Evolutionary conservation across 2,329 filamentous ascomycete species (phyloP).

Genomic region (Cytospora mali): DNA sequence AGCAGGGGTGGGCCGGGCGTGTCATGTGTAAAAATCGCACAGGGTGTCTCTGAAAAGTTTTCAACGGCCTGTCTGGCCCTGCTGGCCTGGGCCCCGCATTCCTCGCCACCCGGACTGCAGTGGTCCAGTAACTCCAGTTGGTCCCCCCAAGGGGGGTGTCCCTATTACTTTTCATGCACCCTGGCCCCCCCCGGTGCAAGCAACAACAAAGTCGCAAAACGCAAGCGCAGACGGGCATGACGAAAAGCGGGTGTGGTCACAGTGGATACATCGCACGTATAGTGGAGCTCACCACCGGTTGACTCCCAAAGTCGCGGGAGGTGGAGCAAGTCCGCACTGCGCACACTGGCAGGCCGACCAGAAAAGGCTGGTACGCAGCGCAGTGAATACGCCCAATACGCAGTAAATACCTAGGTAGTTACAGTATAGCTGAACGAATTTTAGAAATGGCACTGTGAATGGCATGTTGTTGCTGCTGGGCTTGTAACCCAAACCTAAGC

Average conservation of each 20-base stretch:
- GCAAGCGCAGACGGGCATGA: slow-evolving; percentile 1
- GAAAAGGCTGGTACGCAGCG: too few species aligned
- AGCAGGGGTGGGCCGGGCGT: slow-evolving; percentile 20
- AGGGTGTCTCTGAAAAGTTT: slow-evolving; percentile 28
- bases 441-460: background rate
- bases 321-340: slow-evolving; percentile 22
- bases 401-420: too few species aligned
- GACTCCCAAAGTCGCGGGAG: background rate
- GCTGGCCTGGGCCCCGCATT: slow-evolving; percentile 22
- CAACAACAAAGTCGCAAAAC: slow-evolving; percentile 7
- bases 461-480: background rate
- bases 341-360: too few species aligned
- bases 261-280: background rate
- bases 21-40: slow-evolving; percentile 22
- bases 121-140: too few species aligned
- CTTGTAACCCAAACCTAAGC: background rate
- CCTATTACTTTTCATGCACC: background rate
- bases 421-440: background rate
- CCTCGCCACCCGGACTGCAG: slow-evolving; percentile 16
- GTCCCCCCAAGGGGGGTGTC: background rate
- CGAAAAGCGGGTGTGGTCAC: background rate
- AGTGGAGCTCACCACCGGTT: background rate
- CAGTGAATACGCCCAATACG: too few species aligned
- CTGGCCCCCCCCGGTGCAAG: slow-evolving; percentile 10
- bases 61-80: slow-evolving; percentile 20